phyloP scores from a whole-genome alignment of 1,139 yeast species.

The Groenewaldozyma sp. region DNA sequence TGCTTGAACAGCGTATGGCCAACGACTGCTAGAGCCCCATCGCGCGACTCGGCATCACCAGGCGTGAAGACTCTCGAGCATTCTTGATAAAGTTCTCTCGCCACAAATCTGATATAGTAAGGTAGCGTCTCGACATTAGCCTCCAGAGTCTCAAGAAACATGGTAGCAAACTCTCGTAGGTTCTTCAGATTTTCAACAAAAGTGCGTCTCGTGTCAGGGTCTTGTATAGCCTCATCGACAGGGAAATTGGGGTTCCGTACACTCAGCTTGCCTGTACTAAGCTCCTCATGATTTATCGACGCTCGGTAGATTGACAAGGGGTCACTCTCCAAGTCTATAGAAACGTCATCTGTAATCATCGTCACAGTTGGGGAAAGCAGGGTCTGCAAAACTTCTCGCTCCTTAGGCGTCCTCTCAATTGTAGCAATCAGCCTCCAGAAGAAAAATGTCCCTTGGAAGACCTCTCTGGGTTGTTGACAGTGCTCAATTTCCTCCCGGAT shows the following conservation, averaged over 20 bases:
- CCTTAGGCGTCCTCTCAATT: slow-evolving; percentile 51
- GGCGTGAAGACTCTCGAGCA: slow-evolving; percentile 35
- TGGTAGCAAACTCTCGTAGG: slow-evolving; percentile 62
- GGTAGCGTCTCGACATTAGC: slow-evolving; percentile 47
- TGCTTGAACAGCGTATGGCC: slow-evolving; percentile 60
- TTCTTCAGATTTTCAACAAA: slow-evolving; percentile 69
- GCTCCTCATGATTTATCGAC: slow-evolving; percentile 41
- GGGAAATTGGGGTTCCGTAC: slow-evolving; percentile 39
- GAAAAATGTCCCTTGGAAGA: slow-evolving; percentile 27
- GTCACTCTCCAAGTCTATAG: slow-evolving; percentile 66
- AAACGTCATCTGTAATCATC: slow-evolving; percentile 46
- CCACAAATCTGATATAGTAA: slow-evolving; percentile 46
- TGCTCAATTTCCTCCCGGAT: slow-evolving; percentile 39
- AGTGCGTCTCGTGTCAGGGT: slow-evolving; percentile 54
- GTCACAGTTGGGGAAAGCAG: slow-evolving; percentile 46
- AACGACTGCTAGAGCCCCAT: slow-evolving; percentile 52
- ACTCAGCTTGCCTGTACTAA: slow-evolving; percentile 32
- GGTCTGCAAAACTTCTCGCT: slow-evolving; percentile 45
- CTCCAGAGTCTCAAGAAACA: slow-evolving; percentile 42
- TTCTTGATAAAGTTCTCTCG: slow-evolving; percentile 33
- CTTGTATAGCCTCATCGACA: slow-evolving; percentile 69
- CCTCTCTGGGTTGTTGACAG: slow-evolving; percentile 20
- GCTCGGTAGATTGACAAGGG: slow-evolving; percentile 51
- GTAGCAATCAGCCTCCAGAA: slow-evolving; percentile 46
- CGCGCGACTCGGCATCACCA: slow-evolving; percentile 16